phyloP scores from a whole-genome alignment of 805 yeast genomes.

The Wickerhamomyces kurtzmanii region DNA sequence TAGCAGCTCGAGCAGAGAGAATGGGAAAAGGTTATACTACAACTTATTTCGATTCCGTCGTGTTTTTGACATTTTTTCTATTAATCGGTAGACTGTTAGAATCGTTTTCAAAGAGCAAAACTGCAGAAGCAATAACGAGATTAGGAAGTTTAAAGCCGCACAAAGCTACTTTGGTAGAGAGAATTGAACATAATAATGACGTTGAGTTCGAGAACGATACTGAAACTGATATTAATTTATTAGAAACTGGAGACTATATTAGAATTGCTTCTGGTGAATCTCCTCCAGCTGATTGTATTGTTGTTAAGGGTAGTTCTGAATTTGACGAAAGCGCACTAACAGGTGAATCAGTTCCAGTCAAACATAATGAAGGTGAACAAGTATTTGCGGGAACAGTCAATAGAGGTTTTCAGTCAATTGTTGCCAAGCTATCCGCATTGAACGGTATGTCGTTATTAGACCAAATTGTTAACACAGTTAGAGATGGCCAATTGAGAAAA shows the following conservation, averaged over 20 bases:
- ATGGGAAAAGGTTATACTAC: constrained; percentile 36
- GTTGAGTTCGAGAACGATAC: constrained; percentile 17
- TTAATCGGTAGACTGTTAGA: constrained; percentile 65
- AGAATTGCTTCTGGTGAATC: constrained; percentile 45
- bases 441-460: constrained; percentile 61
- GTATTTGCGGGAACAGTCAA: constrained; percentile 68
- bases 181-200: constrained; percentile 8
- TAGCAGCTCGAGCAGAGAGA: constrained; percentile 25
- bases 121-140: constrained; percentile 53
- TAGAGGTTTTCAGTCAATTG: constrained; percentile 41
- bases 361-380: constrained; percentile 50
- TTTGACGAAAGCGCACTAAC: constrained; percentile 57
- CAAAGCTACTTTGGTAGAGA: constrained; percentile 33
- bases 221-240: constrained; percentile 27
- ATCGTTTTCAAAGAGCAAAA: constrained; percentile 53
- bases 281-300: constrained; percentile 48
- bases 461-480: constrained; percentile 58
- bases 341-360: constrained; percentile 53
- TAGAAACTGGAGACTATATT: constrained; percentile 44
- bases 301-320: constrained; percentile 34
- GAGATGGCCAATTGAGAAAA: constrained; percentile 63
- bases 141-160: constrained; percentile 42
- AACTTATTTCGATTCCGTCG: constrained; percentile 73
- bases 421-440: constrained; percentile 45
- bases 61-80: constrained; percentile 62